phyloP scores from a whole-genome alignment of 2,329 filamentous ascomycete genomes.

The Sporothrix euskadiensis region DNA sequence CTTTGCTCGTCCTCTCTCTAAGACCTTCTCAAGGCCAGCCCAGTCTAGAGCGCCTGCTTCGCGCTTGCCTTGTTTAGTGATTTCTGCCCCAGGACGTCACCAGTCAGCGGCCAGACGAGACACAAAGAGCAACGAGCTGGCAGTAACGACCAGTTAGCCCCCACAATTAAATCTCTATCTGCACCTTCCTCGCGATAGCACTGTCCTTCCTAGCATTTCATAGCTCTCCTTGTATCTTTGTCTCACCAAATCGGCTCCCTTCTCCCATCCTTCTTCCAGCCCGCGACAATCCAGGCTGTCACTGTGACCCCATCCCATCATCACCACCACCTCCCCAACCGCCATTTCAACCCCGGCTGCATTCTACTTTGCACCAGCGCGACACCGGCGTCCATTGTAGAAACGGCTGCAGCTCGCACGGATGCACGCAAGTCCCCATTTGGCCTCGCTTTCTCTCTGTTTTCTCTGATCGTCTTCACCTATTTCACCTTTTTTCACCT shows the following conservation, averaged over 20 bases:
- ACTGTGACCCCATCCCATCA: not conserved
- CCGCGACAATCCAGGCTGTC: slow-evolving; percentile 1
- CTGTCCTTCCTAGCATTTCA: too few species aligned
- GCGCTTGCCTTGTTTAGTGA: not conserved
- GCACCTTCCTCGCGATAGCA: not conserved
- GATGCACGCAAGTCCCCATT: not conserved
- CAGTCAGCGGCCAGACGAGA: slow-evolving; percentile 11
- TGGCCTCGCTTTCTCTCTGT: not conserved
- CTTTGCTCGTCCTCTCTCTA: not conserved
- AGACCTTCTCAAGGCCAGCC: not conserved
- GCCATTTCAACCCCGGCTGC: slow-evolving; percentile 2
- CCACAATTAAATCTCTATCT: slow-evolving; percentile 19
- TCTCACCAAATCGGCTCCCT: not conserved
- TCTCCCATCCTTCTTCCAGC: not conserved
- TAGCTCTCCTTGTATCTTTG: not conserved
- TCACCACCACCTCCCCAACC: not conserved
- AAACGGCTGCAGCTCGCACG: slow-evolving; percentile 11
- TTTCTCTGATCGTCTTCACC: not conserved
- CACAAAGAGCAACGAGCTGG: not conserved
- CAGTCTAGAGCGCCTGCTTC: not conserved
- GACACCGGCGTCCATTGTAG: not conserved
- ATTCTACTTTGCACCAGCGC: not conserved
- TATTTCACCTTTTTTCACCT: not conserved
- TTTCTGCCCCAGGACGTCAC: not conserved
- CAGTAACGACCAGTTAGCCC: not conserved